Base-by-base conservation (phyloP, 2,329 filamentous ascomycete genomes). In the Penicillium corylophilum region DNA sequence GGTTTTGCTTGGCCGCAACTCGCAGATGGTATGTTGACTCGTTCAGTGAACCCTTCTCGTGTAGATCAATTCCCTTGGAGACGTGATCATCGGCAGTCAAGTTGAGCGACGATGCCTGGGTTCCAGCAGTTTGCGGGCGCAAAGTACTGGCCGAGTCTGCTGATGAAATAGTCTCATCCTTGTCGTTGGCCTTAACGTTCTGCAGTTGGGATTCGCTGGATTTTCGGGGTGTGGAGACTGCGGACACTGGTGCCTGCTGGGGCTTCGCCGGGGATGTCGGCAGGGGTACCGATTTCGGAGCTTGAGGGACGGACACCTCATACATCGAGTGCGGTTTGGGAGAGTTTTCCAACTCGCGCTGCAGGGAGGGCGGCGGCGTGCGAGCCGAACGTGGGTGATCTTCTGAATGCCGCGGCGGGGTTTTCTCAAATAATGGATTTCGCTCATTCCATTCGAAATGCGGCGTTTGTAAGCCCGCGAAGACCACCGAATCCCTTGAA, bases 21-120 rank as follows among this genome's bases (percentile, higher is more conserved):
- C 94, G 88, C 40, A 99, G 81, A 68, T 99, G 94, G 67, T 97
- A 99, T 0, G 94, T 97, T 0, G 93, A 97, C 71, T 97, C 92
- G 57, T 92, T 91, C 26, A 96, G 77, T 10, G 89, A 87, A 16
- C 93, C 93, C 42, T 86, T 85, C 68, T 96, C 90, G 66, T 99
- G 94, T 53, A 90, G 87, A 55, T 90, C 86, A 51, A 99, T 94
- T 8, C 90, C 94, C 73, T 93, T 94, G 24, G 87, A 82, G 41
- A 97, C 83, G 68, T 99, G 93, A 53, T 97, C 88, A 60, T 97
- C 92, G 0, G 90, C 70, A 2, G 72, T 70, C 16, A 75, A 56
- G 2, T 60, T 57, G 1, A 60, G 52, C 8, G 66, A 64, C 6
- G 66, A 51, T 9, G 60, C 57, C 29, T 65, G 66, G 1, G 69